Evolutionary conservation across 768 basidiomycete species (phyloP).

Genomic region (Collybia nuda): DNA sequence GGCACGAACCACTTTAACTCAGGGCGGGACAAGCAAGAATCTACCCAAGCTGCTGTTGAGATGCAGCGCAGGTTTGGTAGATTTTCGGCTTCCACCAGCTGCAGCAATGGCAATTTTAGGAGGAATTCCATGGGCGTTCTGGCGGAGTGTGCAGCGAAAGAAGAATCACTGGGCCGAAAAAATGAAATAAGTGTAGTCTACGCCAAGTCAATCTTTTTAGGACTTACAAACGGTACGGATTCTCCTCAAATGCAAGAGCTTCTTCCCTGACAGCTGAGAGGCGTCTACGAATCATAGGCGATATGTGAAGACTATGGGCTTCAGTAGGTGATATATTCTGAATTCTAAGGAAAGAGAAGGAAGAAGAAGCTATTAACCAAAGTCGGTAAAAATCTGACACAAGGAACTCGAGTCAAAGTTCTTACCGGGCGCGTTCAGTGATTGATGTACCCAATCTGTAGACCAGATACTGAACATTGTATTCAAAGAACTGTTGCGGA

Average conservation of each 20-base stretch:
- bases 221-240: conserved; percentile 44
- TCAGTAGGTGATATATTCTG: conserved; percentile 64
- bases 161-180: conserved; percentile 45
- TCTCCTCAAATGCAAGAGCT: conserved; percentile 33
- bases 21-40: conserved; percentile 81
- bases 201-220: neutral
- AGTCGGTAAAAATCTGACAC: neutral
- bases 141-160: conserved; percentile 42
- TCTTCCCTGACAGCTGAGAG: conserved; percentile 51
- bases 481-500: conserved; percentile 53
- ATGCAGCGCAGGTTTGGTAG: conserved; percentile 64
- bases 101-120: conserved; percentile 23
- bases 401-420: neutral
- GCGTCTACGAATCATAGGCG: conserved; percentile 59
- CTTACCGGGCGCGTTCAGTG: conserved; percentile 66
- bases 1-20: conserved; percentile 85
- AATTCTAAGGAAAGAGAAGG: conserved; percentile 82
- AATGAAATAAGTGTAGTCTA: conserved; percentile 3
- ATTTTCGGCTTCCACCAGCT: conserved; percentile 34
- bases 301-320: conserved; percentile 57
- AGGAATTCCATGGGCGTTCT: conserved; percentile 35
- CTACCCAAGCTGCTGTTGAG: conserved; percentile 57
- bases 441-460: conserved; percentile 73
- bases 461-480: conserved; percentile 91
- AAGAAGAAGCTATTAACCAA: conserved; percentile 34